These are phyloP conservation scores for Scedosporium apiospermum DNA, from an alignment of 2,329 filamentous ascomycete species.

Conservation along the genomic window DNA sequence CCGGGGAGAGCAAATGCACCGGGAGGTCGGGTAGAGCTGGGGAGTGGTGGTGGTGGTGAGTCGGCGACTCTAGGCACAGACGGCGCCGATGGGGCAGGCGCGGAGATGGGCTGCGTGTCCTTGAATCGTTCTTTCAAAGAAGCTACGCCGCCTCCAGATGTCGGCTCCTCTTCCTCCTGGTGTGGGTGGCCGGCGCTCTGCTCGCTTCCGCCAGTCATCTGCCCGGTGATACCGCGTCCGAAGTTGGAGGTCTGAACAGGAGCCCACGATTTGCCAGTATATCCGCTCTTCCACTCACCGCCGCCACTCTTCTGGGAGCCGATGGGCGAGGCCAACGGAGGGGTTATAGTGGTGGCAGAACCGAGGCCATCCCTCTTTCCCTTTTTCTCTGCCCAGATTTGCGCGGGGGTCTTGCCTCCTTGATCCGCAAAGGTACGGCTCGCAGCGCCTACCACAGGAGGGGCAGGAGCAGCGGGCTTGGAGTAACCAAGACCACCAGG, in stretches of 20 bases:
- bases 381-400: constrained; percentile 97
- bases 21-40: constrained; percentile 59
- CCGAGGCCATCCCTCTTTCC: constrained; percentile 58
- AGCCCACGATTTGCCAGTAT: constrained; percentile 82
- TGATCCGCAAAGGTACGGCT: constrained; percentile 91
- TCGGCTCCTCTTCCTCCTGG: constrained; percentile 34
- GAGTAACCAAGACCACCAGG: constrained; percentile 61
- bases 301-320: constrained; percentile 59
- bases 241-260: constrained; percentile 65
- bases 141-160: constrained; percentile 50
- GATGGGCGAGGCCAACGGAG: constrained; percentile 42
- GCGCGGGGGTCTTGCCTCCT: constrained; percentile 91
- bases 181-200: constrained; percentile 14
- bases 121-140: constrained; percentile 78
- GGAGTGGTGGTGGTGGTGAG: constrained; percentile 35
- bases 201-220: constrained; percentile 50
- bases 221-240: constrained; percentile 51
- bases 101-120: constrained; percentile 56
- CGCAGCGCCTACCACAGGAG: constrained; percentile 61
- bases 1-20: constrained; percentile 73
- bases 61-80: constrained; percentile 14
- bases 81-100: constrained; percentile 36
- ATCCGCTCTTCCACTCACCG: constrained; percentile 82
- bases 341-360: constrained; percentile 27
- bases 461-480: constrained; percentile 43